Conservation (phyloP, 192 early-diverging fungal species). For the Gonapodya prolifera region DNA sequence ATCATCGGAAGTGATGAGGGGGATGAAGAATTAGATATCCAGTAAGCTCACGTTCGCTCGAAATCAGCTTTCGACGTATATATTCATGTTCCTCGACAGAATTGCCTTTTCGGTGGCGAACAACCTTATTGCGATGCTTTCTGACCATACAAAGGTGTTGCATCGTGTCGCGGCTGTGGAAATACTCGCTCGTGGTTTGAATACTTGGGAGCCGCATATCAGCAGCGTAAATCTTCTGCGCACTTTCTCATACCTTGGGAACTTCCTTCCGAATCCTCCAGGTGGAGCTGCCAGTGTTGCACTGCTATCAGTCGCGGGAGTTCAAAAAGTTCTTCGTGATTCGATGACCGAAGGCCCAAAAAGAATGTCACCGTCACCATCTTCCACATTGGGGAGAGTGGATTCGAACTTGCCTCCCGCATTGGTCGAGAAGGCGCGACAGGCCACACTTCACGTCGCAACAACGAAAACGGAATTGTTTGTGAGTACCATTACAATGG, state of each 20-base stretch:
- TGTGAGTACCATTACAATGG: slow-evolving; percentile 57
- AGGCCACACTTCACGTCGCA: slow-evolving; percentile 62
- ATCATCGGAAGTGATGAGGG: slow-evolving; percentile 50
- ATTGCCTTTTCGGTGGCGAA: slow-evolving; percentile 37
- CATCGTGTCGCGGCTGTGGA: slow-evolving; percentile 55
- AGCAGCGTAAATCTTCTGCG: slow-evolving; percentile 30
- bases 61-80: neutral
- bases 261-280: neutral
- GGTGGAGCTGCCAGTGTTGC: no score
- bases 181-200: slow-evolving; percentile 57
- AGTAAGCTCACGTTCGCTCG: slow-evolving; percentile 10
- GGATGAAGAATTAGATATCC: slow-evolving; percentile 25
- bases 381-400: no score
- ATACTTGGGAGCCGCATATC: slow-evolving; percentile 61
- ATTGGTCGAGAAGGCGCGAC: slow-evolving; percentile 41
- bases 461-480: slow-evolving; percentile 49
- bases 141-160: slow-evolving; percentile 37
- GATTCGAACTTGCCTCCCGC: neutral
- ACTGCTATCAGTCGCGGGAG: no score
- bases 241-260: neutral
- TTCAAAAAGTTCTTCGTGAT: no score
- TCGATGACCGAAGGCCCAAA: no score
- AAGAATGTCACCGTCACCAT: no score
- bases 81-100: slow-evolving; percentile 7
- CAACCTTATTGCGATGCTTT: slow-evolving; percentile 48